phyloP scores from a whole-genome alignment of 768 basidiomycete species.

The Mycena capillaripes region DNA sequence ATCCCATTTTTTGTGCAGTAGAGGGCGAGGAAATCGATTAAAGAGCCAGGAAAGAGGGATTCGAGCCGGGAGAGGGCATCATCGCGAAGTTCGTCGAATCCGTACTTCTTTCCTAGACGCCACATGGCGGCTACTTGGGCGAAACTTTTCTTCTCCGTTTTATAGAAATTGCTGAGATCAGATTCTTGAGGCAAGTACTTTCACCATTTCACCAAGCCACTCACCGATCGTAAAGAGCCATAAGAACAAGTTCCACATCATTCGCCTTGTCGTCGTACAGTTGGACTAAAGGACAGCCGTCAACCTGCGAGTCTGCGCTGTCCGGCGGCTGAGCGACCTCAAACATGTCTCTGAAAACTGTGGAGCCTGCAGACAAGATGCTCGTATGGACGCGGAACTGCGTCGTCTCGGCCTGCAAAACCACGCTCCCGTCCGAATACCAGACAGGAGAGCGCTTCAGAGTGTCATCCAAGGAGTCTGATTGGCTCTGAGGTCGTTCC shows the following conservation, averaged over 20 bases:
- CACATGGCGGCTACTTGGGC: slow-evolving; percentile 14
- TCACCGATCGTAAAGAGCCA: slow-evolving; percentile 11
- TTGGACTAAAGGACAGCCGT: slow-evolving; percentile 5
- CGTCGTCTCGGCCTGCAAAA: background rate
- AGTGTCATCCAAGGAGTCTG: too few species aligned
- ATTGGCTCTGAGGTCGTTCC: too few species aligned
- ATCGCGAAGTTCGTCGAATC: slow-evolving; percentile 8
- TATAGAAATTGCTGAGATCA: background rate
- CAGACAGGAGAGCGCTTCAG: background rate
- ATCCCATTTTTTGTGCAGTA: background rate
- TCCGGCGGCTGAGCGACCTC: background rate
- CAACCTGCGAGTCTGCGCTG: background rate
- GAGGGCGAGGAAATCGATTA: background rate
- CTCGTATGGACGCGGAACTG: slow-evolving; percentile 19
- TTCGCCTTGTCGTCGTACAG: slow-evolving; percentile 7
- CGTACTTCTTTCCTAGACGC: slow-evolving; percentile 9
- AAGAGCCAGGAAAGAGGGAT: background rate
- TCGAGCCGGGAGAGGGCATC: background rate
- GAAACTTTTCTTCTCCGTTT: background rate
- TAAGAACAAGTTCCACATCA: slow-evolving; percentile 4
- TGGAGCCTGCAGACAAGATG: slow-evolving; percentile 1
- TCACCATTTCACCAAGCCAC: background rate
- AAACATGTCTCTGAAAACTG: slow-evolving; percentile 22
- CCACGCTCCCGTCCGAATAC: background rate
- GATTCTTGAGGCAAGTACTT: background rate